Conservation (phyloP, 2,329 filamentous ascomycete species). For the Talaromyces sp. region DNA sequence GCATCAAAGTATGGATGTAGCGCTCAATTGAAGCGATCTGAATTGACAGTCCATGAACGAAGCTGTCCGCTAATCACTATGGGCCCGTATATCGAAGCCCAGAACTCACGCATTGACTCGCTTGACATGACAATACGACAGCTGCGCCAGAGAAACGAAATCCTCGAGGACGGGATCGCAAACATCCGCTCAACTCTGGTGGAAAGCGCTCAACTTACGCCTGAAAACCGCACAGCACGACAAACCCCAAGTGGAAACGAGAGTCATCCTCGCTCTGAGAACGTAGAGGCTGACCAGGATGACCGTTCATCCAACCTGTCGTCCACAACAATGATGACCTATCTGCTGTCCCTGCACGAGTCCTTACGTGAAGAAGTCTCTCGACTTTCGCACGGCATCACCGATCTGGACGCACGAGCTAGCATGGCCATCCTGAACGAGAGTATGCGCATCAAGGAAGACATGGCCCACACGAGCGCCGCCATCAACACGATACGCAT, state of each 20-base stretch:
- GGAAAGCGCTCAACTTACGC: conserved; percentile 23
- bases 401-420: conserved; percentile 56
- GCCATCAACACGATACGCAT: conserved; percentile 55
- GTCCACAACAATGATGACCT: conserved; percentile 45
- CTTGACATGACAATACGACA: conserved; percentile 42
- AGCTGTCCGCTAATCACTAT: conserved; percentile 48
- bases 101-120: conserved; percentile 38
- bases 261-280: neutral
- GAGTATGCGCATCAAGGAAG: conserved; percentile 56
- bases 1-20: conserved; percentile 42
- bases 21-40: conserved; percentile 30
- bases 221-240: neutral
- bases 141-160: conserved; percentile 42
- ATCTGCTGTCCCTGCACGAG: conserved; percentile 58
- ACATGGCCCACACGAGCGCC: conserved; percentile 57
- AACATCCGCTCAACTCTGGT: conserved; percentile 35
- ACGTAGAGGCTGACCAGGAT: conserved; percentile 6
- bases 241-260: neutral
- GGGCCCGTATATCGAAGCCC: conserved; percentile 39
- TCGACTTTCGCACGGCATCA: conserved; percentile 50
- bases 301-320: conserved; percentile 21
- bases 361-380: conserved; percentile 55
- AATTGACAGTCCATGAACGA: conserved; percentile 40
- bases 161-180: conserved; percentile 42
- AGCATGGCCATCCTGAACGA: conserved; percentile 62